A percentile compares a stretch with the other conserved stretches of the same genome.
Conservation (phyloP, 2,329 filamentous ascomycete genomes). For the Aspergillus pseudoviridinutans region DNA sequence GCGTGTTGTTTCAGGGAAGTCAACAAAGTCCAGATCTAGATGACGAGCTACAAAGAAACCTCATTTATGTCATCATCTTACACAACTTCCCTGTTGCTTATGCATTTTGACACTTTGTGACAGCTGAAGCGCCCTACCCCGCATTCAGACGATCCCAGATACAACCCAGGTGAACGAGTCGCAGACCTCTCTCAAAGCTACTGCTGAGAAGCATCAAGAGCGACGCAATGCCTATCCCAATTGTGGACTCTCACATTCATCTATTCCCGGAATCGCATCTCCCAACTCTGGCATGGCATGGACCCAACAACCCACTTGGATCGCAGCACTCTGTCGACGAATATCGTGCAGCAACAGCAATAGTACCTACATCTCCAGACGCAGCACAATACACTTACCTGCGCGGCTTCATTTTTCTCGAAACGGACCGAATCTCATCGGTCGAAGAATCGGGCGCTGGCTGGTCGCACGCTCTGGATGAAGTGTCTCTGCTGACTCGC, state of each 20-base stretch:
- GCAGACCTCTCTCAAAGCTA: not conserved
- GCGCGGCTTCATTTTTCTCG: slow-evolving; percentile 74
- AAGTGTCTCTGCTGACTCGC: slow-evolving; percentile 65
- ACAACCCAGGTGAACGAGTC: not conserved
- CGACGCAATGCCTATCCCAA: slow-evolving; percentile 37
- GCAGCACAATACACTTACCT: slow-evolving; percentile 40
- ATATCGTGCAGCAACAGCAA: slow-evolving; percentile 51
- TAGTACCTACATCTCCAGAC: slow-evolving; percentile 22
- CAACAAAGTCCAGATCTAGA: not conserved
- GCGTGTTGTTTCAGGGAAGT: not conserved
- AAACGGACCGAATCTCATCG: slow-evolving; percentile 70
- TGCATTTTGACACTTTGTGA: not conserved
- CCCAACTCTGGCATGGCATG: slow-evolving; percentile 66
- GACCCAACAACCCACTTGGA: slow-evolving; percentile 55
- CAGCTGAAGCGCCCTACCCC: too few species aligned
- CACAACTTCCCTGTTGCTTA: not conserved
- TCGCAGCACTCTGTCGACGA: slow-evolving; percentile 62
- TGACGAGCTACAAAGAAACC: not conserved
- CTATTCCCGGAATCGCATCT: slow-evolving; percentile 71
- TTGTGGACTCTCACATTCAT: slow-evolving; percentile 91
- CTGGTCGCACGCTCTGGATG: slow-evolving; percentile 66
- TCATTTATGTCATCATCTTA: not conserved
- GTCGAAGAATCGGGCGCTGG: slow-evolving; percentile 49
- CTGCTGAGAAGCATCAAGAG: not conserved
- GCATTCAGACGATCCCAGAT: not conserved